phyloP scores from a whole-genome alignment of 2,329 filamentous ascomycete genomes.

The Colletotrichum limetticola region DNA sequence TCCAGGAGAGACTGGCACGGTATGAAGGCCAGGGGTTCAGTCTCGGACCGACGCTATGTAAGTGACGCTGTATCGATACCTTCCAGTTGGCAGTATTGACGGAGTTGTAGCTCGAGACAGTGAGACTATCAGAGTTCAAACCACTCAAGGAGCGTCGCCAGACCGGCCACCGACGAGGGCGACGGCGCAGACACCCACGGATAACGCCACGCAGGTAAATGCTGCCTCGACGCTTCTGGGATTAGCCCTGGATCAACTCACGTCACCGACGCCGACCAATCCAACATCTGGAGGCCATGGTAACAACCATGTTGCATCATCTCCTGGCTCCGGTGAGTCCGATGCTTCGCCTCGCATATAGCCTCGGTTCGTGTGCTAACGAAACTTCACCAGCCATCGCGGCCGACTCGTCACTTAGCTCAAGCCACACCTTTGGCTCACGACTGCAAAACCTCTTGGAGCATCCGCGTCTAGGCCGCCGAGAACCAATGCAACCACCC shows the following conservation, averaged over 20 bases:
- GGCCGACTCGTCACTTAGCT: slow-evolving; percentile 34
- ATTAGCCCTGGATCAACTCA: slow-evolving; percentile 9
- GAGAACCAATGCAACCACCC: not conserved
- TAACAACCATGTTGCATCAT: not conserved
- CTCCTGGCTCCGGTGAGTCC: slow-evolving; percentile 7
- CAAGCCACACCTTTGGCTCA: slow-evolving; percentile 37
- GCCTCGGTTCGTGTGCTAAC: too few species aligned
- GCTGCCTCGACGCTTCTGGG: slow-evolving; percentile 20
- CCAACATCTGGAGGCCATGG: not conserved
- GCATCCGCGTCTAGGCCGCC: slow-evolving; percentile 28
- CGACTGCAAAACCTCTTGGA: slow-evolving; percentile 36
- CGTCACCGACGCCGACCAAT: not conserved
- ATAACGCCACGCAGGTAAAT: slow-evolving; percentile 29
- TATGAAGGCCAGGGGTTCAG: slow-evolving; percentile 28
- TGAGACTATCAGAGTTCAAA: not conserved
- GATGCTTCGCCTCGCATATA: not conserved
- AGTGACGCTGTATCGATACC: not conserved
- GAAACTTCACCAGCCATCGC: slow-evolving; percentile 24
- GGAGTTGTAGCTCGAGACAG: not conserved
- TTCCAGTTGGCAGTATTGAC: not conserved
- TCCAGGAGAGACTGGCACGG: slow-evolving; percentile 34
- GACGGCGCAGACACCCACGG: slow-evolving; percentile 3
- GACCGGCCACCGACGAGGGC: slow-evolving; percentile 1
- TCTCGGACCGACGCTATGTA: not conserved
- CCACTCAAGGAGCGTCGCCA: not conserved